Conservation (phyloP, 2,329 filamentous ascomycete genomes). For the Hypoxylon sp. region DNA sequence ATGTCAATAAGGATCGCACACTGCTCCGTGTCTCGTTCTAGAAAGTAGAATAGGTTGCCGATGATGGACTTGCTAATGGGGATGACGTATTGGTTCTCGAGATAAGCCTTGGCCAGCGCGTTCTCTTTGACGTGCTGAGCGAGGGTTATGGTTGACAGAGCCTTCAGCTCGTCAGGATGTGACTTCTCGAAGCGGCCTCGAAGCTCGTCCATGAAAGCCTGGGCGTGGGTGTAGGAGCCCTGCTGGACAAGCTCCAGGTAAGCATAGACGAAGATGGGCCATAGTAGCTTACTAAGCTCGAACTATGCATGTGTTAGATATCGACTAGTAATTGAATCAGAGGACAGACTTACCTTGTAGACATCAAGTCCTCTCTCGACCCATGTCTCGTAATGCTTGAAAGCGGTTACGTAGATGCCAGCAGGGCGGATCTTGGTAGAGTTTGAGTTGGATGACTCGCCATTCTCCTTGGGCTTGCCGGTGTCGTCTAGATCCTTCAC, state of each 20-base stretch:
- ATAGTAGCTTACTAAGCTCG: constrained; percentile 85
- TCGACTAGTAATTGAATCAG: constrained; percentile 26
- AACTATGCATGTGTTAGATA: constrained; percentile 60
- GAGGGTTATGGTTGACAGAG: constrained; percentile 76
- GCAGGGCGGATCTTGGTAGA: constrained; percentile 40
- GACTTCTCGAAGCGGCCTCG: constrained; percentile 75
- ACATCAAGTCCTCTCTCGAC: constrained; percentile 92
- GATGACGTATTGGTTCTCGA: constrained; percentile 86
- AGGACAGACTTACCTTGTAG: constrained; percentile 73
- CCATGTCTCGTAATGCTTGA: constrained; percentile 78
- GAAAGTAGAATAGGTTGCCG: constrained; percentile 82
- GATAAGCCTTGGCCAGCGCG: constrained; percentile 79
- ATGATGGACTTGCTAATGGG: constrained; percentile 88
- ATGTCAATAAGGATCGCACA: constrained; percentile 81
- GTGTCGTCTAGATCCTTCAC: constrained; percentile 84
- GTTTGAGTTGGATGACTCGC: constrained; percentile 72
- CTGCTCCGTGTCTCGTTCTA: constrained; percentile 85
- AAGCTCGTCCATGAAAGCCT: constrained; percentile 75
- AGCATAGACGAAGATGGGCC: constrained; percentile 94
- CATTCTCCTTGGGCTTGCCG: constrained; percentile 74
- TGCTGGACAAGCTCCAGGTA: constrained; percentile 82
- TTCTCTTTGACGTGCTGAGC: constrained; percentile 83
- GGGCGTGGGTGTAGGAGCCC: constrained; percentile 75
- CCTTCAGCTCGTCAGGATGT: constrained; percentile 81
- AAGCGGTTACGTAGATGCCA: constrained; percentile 80